Percentiles rank a stretch among this genome's conserved stretches.
phyloP scores from a whole-genome alignment of 805 yeast species.

The Ogataea pilisensis region DNA sequence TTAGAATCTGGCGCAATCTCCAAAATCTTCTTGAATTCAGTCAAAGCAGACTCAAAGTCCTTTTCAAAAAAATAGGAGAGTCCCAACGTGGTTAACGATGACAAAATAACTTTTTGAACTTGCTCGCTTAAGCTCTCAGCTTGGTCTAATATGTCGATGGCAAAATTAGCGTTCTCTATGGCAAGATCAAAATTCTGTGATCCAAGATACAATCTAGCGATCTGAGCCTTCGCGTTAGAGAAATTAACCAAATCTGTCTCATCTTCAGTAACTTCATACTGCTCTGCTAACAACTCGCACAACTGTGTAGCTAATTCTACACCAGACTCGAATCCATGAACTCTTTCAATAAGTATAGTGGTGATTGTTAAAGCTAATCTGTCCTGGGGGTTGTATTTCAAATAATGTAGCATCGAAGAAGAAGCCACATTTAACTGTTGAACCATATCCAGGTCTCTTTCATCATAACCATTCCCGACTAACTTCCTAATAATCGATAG shows the following conservation, averaged over 20 bases:
- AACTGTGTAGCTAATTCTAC: conserved; percentile 42
- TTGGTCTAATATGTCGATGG: conserved; percentile 46
- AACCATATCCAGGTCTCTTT: conserved; percentile 52
- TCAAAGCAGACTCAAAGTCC: conserved; percentile 62
- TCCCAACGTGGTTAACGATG: conserved; percentile 70
- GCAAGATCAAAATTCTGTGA: conserved; percentile 51
- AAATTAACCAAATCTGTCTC: conserved; percentile 40
- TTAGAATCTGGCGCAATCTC: conserved; percentile 52
- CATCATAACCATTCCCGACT: conserved; percentile 36
- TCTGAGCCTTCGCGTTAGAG: conserved; percentile 60
- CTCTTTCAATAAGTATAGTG: conserved; percentile 60
- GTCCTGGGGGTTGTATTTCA: conserved; percentile 60
- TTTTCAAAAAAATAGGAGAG: conserved; percentile 60
- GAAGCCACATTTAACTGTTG: conserved; percentile 67
- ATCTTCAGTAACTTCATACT: conserved; percentile 14
- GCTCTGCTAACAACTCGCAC: conserved; percentile 35
- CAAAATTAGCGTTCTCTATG: conserved; percentile 54
- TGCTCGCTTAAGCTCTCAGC: conserved; percentile 32
- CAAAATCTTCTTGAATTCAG: conserved; percentile 62
- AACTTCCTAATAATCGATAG: conserved; percentile 47
- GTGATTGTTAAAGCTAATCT: conserved; percentile 52
- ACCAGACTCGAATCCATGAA: conserved; percentile 58
- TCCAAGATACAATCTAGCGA: conserved; percentile 71
- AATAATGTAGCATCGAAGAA: conserved; percentile 59
- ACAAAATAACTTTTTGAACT: conserved; percentile 37